Evolutionary conservation across 352 stramenopile genomes (phyloP).

Genomic region (Elongisporangium undulatum): DNA sequence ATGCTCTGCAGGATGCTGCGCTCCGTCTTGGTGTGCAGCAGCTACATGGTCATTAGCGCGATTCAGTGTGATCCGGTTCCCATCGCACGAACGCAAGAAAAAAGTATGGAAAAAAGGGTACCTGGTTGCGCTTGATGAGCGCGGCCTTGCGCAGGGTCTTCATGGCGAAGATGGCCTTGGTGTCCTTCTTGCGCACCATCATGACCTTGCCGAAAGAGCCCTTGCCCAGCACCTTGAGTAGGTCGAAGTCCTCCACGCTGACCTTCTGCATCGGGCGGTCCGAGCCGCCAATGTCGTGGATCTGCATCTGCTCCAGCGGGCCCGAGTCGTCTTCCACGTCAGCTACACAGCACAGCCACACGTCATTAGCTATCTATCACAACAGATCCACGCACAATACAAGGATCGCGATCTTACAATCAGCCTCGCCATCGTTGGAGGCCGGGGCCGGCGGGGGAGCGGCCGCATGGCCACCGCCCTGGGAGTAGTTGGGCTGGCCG

Average conservation of each 20-base stretch:
- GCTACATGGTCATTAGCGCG: constrained; percentile 8
- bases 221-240: constrained; percentile 94
- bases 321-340: constrained; percentile 82
- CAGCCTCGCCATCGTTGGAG: background rate
- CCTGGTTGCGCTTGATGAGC: constrained; percentile 92
- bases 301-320: constrained; percentile 70
- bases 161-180: constrained; percentile 93
- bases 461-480: constrained; percentile 10
- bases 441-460: constrained; percentile 18
- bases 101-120: constrained; percentile 2
- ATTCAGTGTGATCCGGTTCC: background rate
- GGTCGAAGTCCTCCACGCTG: constrained; percentile 90
- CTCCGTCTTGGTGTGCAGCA: constrained; percentile 93
- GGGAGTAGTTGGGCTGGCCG: constrained; percentile 12
- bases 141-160: constrained; percentile 93
- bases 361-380: constrained; percentile 1
- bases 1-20: constrained; percentile 91
- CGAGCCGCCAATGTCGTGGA: constrained; percentile 78
- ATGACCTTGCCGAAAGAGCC: constrained; percentile 96
- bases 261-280: constrained; percentile 72
- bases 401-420: background rate
- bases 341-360: constrained; percentile 25
- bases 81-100: background rate
- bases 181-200: constrained; percentile 94
- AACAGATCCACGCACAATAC: background rate